Percentiles rank a stretch among this genome's conserved stretches.
Conservation (phyloP, 2,329 filamentous ascomycete genomes). For the Verticillium isaacii region DNA sequence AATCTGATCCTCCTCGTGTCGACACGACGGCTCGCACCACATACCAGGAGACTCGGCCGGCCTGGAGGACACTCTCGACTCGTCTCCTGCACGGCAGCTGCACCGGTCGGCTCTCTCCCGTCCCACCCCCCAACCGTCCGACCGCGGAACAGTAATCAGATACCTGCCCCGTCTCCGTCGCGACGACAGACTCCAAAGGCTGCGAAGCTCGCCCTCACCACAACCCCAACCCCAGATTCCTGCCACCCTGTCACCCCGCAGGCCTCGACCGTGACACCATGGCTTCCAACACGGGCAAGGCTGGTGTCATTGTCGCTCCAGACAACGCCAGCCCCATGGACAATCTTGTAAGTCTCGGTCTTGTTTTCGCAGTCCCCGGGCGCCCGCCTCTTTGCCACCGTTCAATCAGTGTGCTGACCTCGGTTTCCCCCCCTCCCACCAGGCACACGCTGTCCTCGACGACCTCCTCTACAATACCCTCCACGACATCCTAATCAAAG, state of each 20-base stretch:
- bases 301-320: conserved; percentile 51
- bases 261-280: conserved; percentile 20
- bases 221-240: conserved; percentile 4
- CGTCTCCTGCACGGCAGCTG: neutral
- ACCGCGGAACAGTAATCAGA: conserved; percentile 2
- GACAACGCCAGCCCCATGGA: conserved; percentile 50
- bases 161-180: neutral
- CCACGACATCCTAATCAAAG: conserved; percentile 68
- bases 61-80: neutral
- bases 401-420: neutral
- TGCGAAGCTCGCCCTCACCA: neutral
- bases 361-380: conserved; percentile 1
- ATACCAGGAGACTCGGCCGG: neutral
- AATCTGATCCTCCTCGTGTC: neutral
- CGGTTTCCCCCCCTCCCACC: neutral
- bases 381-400: conserved; percentile 4
- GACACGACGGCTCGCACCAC: neutral
- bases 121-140: neutral
- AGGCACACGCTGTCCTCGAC: conserved; percentile 66
- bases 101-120: neutral
- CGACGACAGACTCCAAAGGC: neutral
- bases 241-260: conserved; percentile 4
- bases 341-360: conserved; percentile 48
- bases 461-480: conserved; percentile 73
- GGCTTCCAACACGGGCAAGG: conserved; percentile 45